A percentile compares a stretch with the other conserved stretches of the same genome.
Conservation (phyloP, 345 rosid species). For the Citrus sp. region DNA sequence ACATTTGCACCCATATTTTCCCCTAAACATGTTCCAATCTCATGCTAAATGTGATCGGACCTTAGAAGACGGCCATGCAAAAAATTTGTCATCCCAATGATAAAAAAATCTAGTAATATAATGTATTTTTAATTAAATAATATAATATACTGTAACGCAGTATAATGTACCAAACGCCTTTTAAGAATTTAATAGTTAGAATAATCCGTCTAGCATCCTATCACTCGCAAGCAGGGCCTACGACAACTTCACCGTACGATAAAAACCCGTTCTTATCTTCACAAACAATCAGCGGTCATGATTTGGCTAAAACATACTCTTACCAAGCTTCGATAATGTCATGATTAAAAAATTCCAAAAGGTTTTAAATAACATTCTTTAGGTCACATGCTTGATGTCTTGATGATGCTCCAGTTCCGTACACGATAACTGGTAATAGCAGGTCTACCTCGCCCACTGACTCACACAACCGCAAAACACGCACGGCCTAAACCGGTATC, state of each 20-base stretch:
- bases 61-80: no score
- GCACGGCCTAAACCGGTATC: slow-evolving; percentile 45
- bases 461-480: slow-evolving; percentile 25
- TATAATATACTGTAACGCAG: no score
- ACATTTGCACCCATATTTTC: no score
- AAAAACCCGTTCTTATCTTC: background rate
- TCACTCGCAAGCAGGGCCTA: background rate
- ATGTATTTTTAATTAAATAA: no score
- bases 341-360: background rate
- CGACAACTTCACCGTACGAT: background rate
- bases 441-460: slow-evolving; percentile 13
- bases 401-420: slow-evolving; percentile 21
- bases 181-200: background rate
- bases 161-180: no score
- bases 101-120: no score
- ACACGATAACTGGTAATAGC: slow-evolving; percentile 30
- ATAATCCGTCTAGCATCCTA: background rate
- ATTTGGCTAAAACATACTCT: background rate
- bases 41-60: no score
- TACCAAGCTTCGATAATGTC: background rate
- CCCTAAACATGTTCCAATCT: no score
- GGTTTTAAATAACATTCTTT: slow-evolving; percentile 24
- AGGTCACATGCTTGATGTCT: slow-evolving; percentile 53
- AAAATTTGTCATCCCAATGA: no score
- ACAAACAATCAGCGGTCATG: background rate